Evolutionary conservation across 805 yeast species (phyloP).

Genomic region (Yueomyces sinensis): DNA sequence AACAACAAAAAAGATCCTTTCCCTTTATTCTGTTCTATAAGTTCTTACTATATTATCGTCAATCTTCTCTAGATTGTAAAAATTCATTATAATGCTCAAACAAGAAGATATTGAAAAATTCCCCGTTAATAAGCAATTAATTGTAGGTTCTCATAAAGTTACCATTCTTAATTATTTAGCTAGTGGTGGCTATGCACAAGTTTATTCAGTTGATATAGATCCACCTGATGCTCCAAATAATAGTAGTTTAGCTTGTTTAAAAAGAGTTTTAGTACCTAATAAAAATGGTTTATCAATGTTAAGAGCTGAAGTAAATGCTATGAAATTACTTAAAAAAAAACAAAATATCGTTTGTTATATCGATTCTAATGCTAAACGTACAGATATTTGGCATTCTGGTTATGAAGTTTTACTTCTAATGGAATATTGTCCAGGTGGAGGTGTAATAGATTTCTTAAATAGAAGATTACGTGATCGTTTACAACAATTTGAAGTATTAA

Average conservation of each 20-base stretch:
- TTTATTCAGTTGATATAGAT: conserved; percentile 57
- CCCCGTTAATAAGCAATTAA: too few relatives aligned
- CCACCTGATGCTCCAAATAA: conserved; percentile 42
- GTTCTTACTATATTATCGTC: too few relatives aligned
- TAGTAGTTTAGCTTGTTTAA: conserved; percentile 59
- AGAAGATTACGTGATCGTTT: conserved; percentile 51
- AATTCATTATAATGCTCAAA: too few relatives aligned
- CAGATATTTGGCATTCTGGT: conserved; percentile 34
- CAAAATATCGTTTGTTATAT: conserved; percentile 77
- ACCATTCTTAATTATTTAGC: conserved; percentile 59
- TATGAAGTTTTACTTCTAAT: conserved; percentile 69
- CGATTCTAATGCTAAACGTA: conserved; percentile 87
- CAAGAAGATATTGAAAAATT: too few relatives aligned
- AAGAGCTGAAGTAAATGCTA: conserved; percentile 93
- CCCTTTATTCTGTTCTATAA: too few relatives aligned
- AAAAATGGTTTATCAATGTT: conserved; percentile 69
- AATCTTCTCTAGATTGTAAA: too few relatives aligned
- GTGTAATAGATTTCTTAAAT: conserved; percentile 72
- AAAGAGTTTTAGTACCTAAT: conserved; percentile 91
- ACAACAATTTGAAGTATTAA: conserved; percentile 53
- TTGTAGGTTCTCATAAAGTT: conserved; percentile 59
- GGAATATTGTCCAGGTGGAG: conserved; percentile 69
- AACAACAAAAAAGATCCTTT: too few relatives aligned
- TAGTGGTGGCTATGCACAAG: conserved; percentile 94
- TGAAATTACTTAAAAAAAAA: conserved; percentile 76